Conservation (phyloP, 1,139 yeast genomes). For the Candida pseudocylindracea region DNA sequence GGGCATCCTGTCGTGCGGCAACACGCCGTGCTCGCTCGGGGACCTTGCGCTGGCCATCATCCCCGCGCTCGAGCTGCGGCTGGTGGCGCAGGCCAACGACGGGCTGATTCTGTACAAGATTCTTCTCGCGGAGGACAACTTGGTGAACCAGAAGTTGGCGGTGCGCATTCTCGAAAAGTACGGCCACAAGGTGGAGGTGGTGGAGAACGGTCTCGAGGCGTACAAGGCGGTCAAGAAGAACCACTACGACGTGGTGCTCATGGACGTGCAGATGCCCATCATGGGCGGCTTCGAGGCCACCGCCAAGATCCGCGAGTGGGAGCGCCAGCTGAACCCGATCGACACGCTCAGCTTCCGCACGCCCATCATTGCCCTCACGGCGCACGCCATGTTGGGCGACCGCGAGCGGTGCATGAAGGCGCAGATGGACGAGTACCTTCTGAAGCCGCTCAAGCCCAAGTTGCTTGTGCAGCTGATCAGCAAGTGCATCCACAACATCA, state of each 20-base stretch:
- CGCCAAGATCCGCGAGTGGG: constrained; percentile 72
- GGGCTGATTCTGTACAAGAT: constrained; percentile 58
- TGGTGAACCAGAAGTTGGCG: constrained; percentile 72
- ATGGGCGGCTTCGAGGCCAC: constrained; percentile 93
- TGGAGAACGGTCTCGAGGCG: constrained; percentile 71
- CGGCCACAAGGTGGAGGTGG: constrained; percentile 65
- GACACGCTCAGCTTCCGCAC: constrained; percentile 43
- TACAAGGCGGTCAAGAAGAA: constrained; percentile 48
- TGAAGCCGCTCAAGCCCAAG: constrained; percentile 73
- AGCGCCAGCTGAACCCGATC: constrained; percentile 55
- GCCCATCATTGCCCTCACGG: constrained; percentile 76
- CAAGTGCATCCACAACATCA: constrained; percentile 55
- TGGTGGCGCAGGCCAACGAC: constrained; percentile 61
- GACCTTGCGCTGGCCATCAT: constrained; percentile 67
- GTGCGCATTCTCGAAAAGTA: constrained; percentile 65
- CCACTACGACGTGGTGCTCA: constrained; percentile 58
- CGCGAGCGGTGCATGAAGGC: constrained; percentile 69
- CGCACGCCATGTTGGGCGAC: constrained; percentile 85
- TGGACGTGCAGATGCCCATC: constrained; percentile 93
- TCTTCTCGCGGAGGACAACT: constrained; percentile 67
- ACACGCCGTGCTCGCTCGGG: constrained; percentile 64
- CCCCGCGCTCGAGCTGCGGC: constrained; percentile 67
- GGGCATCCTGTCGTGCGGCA: constrained; percentile 76
- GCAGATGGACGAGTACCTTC: constrained; percentile 80
- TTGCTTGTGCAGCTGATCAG: constrained; percentile 64